These are phyloP conservation scores for Sclerotinia glacialis DNA, from an alignment of 2,329 filamentous ascomycete species.

Conservation along the genomic window DNA sequence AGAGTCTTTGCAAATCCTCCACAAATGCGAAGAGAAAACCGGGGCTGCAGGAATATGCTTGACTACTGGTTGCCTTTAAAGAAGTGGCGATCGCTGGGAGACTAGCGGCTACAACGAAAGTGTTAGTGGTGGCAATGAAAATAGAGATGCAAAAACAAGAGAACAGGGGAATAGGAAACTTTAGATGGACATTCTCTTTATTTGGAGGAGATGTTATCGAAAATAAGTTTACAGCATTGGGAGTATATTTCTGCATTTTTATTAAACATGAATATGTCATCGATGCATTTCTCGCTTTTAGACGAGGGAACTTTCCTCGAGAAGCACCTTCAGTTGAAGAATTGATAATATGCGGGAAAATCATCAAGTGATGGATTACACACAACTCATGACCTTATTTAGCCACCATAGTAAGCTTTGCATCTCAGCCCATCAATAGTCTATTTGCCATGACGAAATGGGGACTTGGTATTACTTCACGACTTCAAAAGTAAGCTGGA, in stretches of 20 bases:
- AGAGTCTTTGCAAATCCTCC: constrained; percentile 24
- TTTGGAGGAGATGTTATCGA: too few species aligned
- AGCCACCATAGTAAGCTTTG: not conserved
- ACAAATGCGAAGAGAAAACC: constrained; percentile 11
- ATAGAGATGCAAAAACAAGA: too few species aligned
- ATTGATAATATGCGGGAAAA: not conserved
- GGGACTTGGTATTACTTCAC: too few species aligned
- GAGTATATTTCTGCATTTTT: not conserved
- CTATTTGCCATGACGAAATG: not conserved
- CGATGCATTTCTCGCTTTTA: too few species aligned
- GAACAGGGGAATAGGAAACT: too few species aligned
- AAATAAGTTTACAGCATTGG: not conserved
- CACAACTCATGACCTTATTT: not conserved
- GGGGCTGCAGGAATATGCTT: too few species aligned
- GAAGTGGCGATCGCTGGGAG: too few species aligned
- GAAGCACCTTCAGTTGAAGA: not conserved
- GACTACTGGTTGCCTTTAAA: too few species aligned
- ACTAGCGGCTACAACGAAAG: too few species aligned
- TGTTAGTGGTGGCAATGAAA: too few species aligned
- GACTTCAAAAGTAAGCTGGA: not conserved
- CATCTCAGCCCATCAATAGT: not conserved
- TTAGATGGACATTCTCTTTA: too few species aligned
- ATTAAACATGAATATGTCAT: not conserved
- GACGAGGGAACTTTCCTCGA: too few species aligned
- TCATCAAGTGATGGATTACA: not conserved